Base-by-base conservation (phyloP, 2,329 filamentous ascomycete species). In the Orbilia quercus region DNA sequence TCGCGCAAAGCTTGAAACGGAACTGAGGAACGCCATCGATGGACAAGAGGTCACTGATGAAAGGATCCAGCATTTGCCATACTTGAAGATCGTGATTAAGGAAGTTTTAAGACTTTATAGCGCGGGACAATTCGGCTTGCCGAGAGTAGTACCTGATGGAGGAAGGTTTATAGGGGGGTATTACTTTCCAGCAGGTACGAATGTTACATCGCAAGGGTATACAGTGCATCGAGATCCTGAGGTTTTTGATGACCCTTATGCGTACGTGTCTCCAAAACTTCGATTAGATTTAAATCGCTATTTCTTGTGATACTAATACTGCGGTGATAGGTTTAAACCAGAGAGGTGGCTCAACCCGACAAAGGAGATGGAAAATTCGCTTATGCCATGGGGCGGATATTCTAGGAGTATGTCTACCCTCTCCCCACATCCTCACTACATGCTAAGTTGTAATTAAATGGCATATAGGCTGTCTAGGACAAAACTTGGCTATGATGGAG, bases 341-440 rank as follows among this genome's bases (percentile, higher is more conserved):
- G 64, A 59, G 25, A 69, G 64, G 18, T 69, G 64, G 64, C 7
- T 48, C 4, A 67, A 67, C 25, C 28, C 63, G 28, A 67, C 63
- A 22, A 51, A 34, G 31, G 53, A 59, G 2, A 67, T 67, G 63
- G 53, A 67, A 12, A 20, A 31, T 34, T 25, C 53, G 7, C 16
- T 44, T 1, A 7, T 59, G 34, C 2, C 28, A 11, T 67, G 48
- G 18, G 53, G 63, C 22, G 51, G 62, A 16, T 4, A 7, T 38
- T 57, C 50, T 31, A 50, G 62, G 31, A 23, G 62, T 65, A 55
- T 36, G 58, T 28, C 6, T 36, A 28, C 25, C 55, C 28, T 25
- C 31, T 55, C 7, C 18, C 36, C 34, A 59, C 12, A 48, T 59
- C 22, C 38, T 23, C 14, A 57, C 18, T 57, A 44, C 14, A 55